phyloP scores from a whole-genome alignment of 1,284 basidiomycete species.

The Rhodotorula mucilaginosa region DNA sequence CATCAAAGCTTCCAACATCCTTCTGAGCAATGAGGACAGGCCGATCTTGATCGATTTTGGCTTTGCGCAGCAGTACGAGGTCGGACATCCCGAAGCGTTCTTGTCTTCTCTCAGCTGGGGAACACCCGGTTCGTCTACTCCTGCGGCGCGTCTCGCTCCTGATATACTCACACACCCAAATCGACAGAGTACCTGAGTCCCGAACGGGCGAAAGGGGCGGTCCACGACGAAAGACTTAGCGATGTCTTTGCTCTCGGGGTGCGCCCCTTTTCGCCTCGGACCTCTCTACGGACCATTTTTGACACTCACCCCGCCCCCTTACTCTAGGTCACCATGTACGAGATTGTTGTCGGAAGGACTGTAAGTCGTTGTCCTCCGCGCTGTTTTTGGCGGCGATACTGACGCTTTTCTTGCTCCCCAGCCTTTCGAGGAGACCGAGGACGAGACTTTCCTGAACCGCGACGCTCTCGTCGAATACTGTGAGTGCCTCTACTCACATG shows the following conservation, averaged over 20 bases:
- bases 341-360: slow-evolving; percentile 82
- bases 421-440: slow-evolving; percentile 79
- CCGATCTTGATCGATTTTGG: slow-evolving; percentile 55
- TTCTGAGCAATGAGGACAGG: slow-evolving; percentile 78
- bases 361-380: neutral
- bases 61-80: slow-evolving; percentile 74
- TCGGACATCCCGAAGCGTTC: slow-evolving; percentile 20
- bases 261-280: slow-evolving; percentile 23
- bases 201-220: slow-evolving; percentile 75
- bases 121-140: slow-evolving; percentile 8
- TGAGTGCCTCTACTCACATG: slow-evolving; percentile 48
- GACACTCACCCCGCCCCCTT: too few species aligned
- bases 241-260: slow-evolving; percentile 88
- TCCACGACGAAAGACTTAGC: slow-evolving; percentile 85
- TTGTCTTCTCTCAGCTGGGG: slow-evolving; percentile 28
- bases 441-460: slow-evolving; percentile 75
- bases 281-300: too few species aligned
- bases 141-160: too few species aligned
- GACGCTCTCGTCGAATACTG: slow-evolving; percentile 79
- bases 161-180: neutral
- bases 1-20: slow-evolving; percentile 81
- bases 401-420: neutral
- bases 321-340: slow-evolving; percentile 72
- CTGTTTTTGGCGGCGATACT: neutral
- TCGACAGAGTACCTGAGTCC: slow-evolving; percentile 68